Conservation (phyloP, 2,329 filamentous ascomycete genomes). For the Fusarium tuaranense region DNA sequence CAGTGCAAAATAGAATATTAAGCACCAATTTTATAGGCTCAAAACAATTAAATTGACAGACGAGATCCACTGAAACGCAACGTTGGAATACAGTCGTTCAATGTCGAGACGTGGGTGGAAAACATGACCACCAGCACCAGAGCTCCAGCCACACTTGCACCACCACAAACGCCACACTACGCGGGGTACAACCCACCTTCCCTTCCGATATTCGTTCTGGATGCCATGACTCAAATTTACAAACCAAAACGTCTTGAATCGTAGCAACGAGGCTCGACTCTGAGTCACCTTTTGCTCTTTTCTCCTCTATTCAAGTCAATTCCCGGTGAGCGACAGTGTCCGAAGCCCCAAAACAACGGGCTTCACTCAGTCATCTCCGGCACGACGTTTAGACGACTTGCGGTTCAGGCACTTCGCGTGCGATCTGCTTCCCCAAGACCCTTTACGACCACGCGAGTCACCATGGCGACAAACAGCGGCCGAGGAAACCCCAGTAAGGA, state of each 20-base stretch:
- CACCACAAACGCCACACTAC: constrained; percentile 31
- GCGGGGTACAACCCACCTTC: constrained; percentile 20
- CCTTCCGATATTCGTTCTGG: constrained; percentile 31
- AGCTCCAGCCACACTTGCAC: constrained; percentile 17
- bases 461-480: constrained; percentile 70
- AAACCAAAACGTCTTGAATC: constrained; percentile 14
- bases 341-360: constrained; percentile 52
- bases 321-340: constrained; percentile 36
- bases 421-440: constrained; percentile 64
- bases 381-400: constrained; percentile 63
- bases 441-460: constrained; percentile 56
- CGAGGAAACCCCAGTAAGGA: constrained; percentile 55
- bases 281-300: constrained; percentile 35
- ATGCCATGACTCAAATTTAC: constrained; percentile 43
- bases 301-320: constrained; percentile 23
- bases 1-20: not conserved
- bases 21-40: not conserved
- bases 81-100: not conserved
- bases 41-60: not conserved
- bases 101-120: constrained; percentile 3
- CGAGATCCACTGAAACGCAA: not conserved
- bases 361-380: constrained; percentile 52
- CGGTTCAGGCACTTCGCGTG: constrained; percentile 68
- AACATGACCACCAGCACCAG: constrained; percentile 4
- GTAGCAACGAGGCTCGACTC: constrained; percentile 31